Percentiles rank a stretch among this genome's conserved stretches.
Conservation (phyloP, 116 monocot genomes). For the Trichopus zeylanicus region DNA sequence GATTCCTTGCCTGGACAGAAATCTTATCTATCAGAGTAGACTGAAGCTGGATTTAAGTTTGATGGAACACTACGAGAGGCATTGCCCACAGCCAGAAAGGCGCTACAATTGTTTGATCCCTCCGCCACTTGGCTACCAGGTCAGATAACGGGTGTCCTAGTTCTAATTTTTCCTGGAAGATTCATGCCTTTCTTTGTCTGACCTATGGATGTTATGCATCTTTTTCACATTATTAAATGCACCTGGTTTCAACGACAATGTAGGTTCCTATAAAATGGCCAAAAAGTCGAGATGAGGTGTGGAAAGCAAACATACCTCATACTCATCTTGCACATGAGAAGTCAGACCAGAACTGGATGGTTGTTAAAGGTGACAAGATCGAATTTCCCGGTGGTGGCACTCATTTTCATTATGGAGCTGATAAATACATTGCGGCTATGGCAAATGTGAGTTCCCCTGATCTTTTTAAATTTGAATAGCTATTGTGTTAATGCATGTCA, state of each 20-base stretch:
- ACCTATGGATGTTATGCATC: neutral
- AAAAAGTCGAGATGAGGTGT: constrained; percentile 88
- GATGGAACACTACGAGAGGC: constrained; percentile 99
- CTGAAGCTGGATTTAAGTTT: constrained; percentile 86
- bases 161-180: neutral
- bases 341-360: constrained; percentile 97
- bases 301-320: constrained; percentile 90
- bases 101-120: constrained; percentile 95
- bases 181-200: neutral
- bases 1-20: constrained; percentile 95
- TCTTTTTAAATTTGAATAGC: neutral
- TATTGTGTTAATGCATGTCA: neutral
- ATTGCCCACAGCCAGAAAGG: constrained; percentile 85
- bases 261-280: constrained; percentile 96
- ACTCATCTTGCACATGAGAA: constrained; percentile 91
- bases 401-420: constrained; percentile 94
- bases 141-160: constrained; percentile 2
- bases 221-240: neutral
- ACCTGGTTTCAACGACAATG: neutral
- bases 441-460: constrained; percentile 52
- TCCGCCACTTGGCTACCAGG: constrained; percentile 88
- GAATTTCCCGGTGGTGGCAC: constrained; percentile 91
- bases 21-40: constrained; percentile 85
- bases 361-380: constrained; percentile 89
- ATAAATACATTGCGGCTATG: constrained; percentile 69